Conservation (phyloP, 768 basidiomycete species). For the Pleurotus eryngii region DNA sequence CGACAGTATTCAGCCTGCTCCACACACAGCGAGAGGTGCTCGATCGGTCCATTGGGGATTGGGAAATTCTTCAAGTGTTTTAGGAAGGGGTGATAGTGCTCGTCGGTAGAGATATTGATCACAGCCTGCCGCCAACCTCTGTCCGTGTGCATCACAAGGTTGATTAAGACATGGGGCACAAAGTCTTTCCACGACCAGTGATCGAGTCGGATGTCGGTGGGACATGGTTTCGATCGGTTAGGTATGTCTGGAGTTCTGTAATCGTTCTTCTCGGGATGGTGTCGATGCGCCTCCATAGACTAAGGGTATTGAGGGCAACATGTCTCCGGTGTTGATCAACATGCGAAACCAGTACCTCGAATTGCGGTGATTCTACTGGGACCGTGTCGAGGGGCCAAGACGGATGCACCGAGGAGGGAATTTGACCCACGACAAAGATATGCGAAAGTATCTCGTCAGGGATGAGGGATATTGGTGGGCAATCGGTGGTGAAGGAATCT, state of each 20-base stretch:
- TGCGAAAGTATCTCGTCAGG: not conserved
- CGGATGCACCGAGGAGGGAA: not conserved
- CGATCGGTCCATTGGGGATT: slow-evolving; percentile 25
- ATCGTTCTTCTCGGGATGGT: slow-evolving; percentile 17
- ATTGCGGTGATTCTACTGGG: slow-evolving; percentile 14
- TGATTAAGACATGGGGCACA: slow-evolving; percentile 11
- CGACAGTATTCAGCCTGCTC: slow-evolving; percentile 21
- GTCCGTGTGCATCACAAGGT: slow-evolving; percentile 27
- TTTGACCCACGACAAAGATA: not conserved
- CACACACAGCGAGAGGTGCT: slow-evolving; percentile 34
- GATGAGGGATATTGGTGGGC: no score
- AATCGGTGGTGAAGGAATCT: no score
- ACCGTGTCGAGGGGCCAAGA: not conserved
- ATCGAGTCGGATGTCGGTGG: slow-evolving; percentile 31
- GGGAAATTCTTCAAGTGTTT: slow-evolving; percentile 22
- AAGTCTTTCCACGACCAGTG: slow-evolving; percentile 8
- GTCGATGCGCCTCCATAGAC: slow-evolving; percentile 38
- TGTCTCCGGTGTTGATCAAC: slow-evolving; percentile 36
- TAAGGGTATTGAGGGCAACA: slow-evolving; percentile 32
- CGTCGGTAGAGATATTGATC: slow-evolving; percentile 25
- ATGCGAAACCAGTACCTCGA: slow-evolving; percentile 37
- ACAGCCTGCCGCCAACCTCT: slow-evolving; percentile 35
- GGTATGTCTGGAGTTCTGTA: slow-evolving; percentile 25
- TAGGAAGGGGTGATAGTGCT: slow-evolving; percentile 22
- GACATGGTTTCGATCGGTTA: slow-evolving; percentile 27